phyloP scores from a whole-genome alignment of 177 flowering plant genomes.

The Telopea speciosissima region DNA sequence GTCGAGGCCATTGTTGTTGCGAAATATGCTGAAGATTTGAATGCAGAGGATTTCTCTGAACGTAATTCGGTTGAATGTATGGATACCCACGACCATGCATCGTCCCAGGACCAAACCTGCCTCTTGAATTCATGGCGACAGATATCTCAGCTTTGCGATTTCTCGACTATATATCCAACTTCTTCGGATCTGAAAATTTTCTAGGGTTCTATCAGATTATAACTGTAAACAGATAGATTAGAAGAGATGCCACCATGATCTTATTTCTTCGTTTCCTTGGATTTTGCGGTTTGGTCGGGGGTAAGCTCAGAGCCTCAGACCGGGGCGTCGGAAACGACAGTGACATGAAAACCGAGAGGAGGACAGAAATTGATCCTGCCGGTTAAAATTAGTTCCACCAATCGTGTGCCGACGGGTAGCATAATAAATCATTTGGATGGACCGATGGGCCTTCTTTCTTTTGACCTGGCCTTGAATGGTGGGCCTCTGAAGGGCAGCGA shows the following conservation, averaged over 20 bases:
- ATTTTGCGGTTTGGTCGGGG: background rate
- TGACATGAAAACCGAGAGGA: background rate
- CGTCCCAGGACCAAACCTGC: background rate
- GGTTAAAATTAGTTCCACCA: background rate
- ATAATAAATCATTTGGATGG: too few species aligned
- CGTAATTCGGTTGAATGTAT: conserved; percentile 8
- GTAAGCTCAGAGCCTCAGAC: background rate
- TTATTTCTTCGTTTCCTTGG: background rate
- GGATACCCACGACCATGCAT: background rate
- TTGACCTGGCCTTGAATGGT: too few species aligned
- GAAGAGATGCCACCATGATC: background rate
- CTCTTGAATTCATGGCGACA: background rate
- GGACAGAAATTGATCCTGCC: background rate
- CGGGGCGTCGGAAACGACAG: background rate
- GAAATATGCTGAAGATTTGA: conserved; percentile 17
- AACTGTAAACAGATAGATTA: background rate
- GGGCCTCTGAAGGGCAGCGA: too few species aligned
- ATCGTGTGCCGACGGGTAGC: too few species aligned
- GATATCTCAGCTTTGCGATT: background rate
- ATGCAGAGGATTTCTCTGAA: conserved; percentile 23
- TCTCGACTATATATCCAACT: background rate
- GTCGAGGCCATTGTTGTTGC: conserved; percentile 32
- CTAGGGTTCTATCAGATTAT: too few species aligned
- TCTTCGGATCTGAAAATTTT: background rate
- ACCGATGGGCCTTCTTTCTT: too few species aligned